Evolutionary conservation across 2,329 filamentous ascomycete genomes (phyloP), one percentile per base, ranked within the genome.

Genomic region (Metarhizium brunneum): DNA sequence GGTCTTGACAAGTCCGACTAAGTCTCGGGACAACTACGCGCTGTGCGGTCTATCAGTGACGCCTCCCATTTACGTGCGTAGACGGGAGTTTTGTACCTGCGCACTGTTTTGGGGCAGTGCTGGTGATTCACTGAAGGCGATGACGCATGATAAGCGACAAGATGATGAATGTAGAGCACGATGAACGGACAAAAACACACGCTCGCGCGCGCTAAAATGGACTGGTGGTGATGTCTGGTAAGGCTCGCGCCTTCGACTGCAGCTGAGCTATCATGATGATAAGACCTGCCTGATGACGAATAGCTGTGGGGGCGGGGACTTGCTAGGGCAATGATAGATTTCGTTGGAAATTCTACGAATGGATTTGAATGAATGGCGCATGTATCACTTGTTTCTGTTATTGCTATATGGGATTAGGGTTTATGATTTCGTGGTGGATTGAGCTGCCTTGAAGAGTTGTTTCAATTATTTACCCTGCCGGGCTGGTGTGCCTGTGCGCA

Each of bases 1-100:
- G 82, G 87, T 68, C 80, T 81, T 63, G 82, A 87, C 76, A 89
- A 86, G 75, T 74, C 77, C 65, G 83, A 87, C 73, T 87, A 85
- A 79, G 57, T 38, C 50, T 56, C 50, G 50, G 45, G 50, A 14
- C 38, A 36, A 55, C 56, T 35, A 43, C 49, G 50, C 50, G 50
- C 53, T 36, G 52, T 43, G 40, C 36, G 51, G 11, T 43, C 14
- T 38, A 43, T 52, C 42, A 20, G 20, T 36, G 35, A 50, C 40
- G 40, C 35, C n/a, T 18, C 40, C 38, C 35, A 18, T 53, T 6
- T 25, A 11, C 25, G n/a, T 35, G 14, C 25, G n/a, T n/a, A 43
- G 30, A 47, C 7, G 50, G 16, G n/a, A 48, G n/a, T 13, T 25
- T 18, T 30, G 32, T 29, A 40, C 40, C 47, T n/a, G 45, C 3